phyloP scores from a whole-genome alignment of 805 yeast species.

The Candida succiphila region DNA sequence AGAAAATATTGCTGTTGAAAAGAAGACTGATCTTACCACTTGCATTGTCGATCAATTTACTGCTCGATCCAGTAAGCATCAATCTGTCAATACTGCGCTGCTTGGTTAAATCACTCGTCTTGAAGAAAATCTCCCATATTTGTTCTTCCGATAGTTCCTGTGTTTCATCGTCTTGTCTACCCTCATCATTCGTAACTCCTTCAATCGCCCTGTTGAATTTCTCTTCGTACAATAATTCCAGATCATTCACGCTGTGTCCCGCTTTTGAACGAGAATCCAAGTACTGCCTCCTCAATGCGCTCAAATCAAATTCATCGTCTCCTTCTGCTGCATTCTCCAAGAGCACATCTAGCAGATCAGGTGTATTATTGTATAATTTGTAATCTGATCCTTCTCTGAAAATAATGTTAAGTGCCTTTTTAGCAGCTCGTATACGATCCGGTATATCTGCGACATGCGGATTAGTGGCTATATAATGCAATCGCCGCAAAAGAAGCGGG shows the following conservation, averaged over 20 bases:
- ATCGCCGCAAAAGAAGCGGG: slow-evolving; percentile 12
- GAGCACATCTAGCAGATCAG: slow-evolving; percentile 5
- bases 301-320: not conserved
- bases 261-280: no score
- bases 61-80: slow-evolving; percentile 11
- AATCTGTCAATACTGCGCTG: slow-evolving; percentile 6
- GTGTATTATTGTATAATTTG: slow-evolving; percentile 8
- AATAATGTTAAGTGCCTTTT: slow-evolving; percentile 8
- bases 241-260: not conserved
- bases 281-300: no score
- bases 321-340: not conserved
- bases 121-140: slow-evolving; percentile 7
- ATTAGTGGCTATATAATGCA: slow-evolving; percentile 8
- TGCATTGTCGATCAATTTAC: slow-evolving; percentile 11
- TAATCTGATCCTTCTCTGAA: slow-evolving; percentile 6
- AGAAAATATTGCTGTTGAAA: no score
- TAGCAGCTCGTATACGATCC: not conserved
- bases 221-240: not conserved
- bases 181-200: not conserved
- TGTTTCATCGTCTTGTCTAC: not conserved
- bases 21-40: no score
- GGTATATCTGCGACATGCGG: no score
- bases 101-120: slow-evolving; percentile 5
- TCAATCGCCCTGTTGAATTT: not conserved
- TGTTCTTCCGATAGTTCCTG: slow-evolving; percentile 1